Conservation (phyloP, 2,329 filamentous ascomycete genomes). For the Phoma sp. region DNA sequence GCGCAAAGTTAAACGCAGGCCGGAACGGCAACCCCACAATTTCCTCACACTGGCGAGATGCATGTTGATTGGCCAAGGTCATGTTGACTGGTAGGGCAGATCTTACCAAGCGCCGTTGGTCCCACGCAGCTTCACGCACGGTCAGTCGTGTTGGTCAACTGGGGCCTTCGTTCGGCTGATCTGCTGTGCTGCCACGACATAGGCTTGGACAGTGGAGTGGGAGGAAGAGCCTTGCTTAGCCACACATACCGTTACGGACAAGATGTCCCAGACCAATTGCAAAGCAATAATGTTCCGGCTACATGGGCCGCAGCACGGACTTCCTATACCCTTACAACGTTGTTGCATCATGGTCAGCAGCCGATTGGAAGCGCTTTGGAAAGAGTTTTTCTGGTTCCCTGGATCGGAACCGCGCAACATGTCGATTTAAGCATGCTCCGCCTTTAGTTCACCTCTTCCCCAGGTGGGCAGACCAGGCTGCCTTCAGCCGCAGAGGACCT, state of each 20-base stretch:
- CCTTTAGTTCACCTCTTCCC: background rate
- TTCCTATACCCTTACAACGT: background rate
- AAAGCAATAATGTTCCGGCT: background rate
- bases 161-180: background rate
- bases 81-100: background rate
- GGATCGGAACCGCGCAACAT: background rate
- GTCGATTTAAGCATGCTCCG: background rate
- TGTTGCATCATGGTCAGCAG: slow-evolving; percentile 14
- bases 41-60: background rate
- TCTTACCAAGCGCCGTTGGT: background rate
- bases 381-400: background rate
- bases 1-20: background rate
- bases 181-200: slow-evolving; percentile 1
- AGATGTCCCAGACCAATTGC: background rate
- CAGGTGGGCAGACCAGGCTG: background rate
- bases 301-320: background rate
- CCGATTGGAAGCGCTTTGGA: background rate
- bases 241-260: background rate
- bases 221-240: background rate
- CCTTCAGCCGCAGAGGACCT: background rate
- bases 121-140: background rate
- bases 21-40: background rate
- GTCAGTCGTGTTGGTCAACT: background rate
- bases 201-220: background rate
- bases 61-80: background rate